Base-by-base conservation (phyloP, 2,329 filamentous ascomycete species). In the Dryadomyces sulphureus region DNA sequence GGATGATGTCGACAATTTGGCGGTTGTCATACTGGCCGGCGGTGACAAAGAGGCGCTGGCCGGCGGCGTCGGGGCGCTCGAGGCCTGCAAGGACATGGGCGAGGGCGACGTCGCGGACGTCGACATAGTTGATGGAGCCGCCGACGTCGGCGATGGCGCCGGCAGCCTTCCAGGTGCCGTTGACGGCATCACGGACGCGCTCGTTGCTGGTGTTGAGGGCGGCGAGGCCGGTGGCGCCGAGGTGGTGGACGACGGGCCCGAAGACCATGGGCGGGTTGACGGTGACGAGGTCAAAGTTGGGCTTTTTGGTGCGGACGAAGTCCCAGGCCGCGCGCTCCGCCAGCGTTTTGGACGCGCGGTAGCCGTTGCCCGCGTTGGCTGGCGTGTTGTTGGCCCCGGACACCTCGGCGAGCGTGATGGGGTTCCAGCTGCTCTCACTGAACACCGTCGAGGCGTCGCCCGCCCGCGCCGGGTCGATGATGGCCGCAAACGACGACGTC, bases 231-330 rank as follows among this genome's bases (percentile, higher is more conserved):
- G 61, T 64, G 43, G 57, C 9, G 27, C 27, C 57, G 7, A 74
- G 60, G 58, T 69, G 60, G 56, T 70, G 69, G 30, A 63, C 65
- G 4, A 73, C 62, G 16, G 73, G 73, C 0, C 73, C 73, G 48
- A 70, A 67, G 9, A 77, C 73, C 43, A 75, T 58, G 12, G 73
- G 72, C 40, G 74, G 74, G 55, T 69, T 70, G 53, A 78, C 58
- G 5, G 73, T 75, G 9, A 65, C 70, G 16, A 75, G 56, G 54
- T 71, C 67, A 51, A 73, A 75, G 30, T 53, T 55, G 43, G 68
- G 67, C 50, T 64, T 64, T 50, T 66, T 57, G 16, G 53, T 49
- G 27, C 54, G 56, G 27, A 74, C 62, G 54, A 71, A 74, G 45
- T 69, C 66, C 70, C 72, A 75, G 0, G 68, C 69, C 0, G 70